These are phyloP conservation scores for Pleurozium schreberi DNA, from an alignment of 225 moss, liverwort and hornwort genomes.

Conservation along the genomic window DNA sequence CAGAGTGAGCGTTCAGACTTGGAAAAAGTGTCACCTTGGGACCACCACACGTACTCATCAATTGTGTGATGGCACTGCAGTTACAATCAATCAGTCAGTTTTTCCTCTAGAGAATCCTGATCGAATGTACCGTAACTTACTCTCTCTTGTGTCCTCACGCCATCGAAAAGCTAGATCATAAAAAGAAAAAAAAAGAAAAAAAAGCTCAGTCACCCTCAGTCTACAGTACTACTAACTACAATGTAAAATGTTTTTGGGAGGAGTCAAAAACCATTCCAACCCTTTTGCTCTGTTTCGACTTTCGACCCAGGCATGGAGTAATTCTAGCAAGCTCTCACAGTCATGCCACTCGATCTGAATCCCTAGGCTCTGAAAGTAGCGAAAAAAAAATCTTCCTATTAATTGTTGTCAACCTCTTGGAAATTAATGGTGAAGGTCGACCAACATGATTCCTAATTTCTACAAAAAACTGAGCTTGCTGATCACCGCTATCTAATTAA, in stretches of 20 bases:
- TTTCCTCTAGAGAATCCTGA: background rate
- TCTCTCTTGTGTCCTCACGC: background rate
- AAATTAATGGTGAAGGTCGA: background rate
- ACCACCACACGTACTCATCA: background rate
- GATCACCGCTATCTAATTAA: background rate
- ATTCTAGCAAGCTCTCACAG: background rate
- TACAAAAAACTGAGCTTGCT: conserved; percentile 4
- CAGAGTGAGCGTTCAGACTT: background rate
- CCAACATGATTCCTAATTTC: background rate
- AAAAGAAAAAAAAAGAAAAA: too few relatives aligned
- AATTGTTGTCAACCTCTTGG: background rate
- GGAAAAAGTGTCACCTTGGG: background rate
- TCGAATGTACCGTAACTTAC: background rate
- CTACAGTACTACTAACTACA: background rate
- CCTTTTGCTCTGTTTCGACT: background rate
- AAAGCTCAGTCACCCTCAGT: background rate
- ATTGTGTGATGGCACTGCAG: conserved; percentile 1
- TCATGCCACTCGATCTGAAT: background rate
- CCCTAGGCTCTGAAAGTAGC: background rate
- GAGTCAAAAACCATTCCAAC: background rate
- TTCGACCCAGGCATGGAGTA: too few relatives aligned
- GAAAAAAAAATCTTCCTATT: background rate
- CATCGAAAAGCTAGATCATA: background rate
- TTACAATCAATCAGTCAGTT: background rate
- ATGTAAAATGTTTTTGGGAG: background rate